Evolutionary conservation across 352 stramenopile species (phyloP).

Genomic region (Globisporangium polare): DNA sequence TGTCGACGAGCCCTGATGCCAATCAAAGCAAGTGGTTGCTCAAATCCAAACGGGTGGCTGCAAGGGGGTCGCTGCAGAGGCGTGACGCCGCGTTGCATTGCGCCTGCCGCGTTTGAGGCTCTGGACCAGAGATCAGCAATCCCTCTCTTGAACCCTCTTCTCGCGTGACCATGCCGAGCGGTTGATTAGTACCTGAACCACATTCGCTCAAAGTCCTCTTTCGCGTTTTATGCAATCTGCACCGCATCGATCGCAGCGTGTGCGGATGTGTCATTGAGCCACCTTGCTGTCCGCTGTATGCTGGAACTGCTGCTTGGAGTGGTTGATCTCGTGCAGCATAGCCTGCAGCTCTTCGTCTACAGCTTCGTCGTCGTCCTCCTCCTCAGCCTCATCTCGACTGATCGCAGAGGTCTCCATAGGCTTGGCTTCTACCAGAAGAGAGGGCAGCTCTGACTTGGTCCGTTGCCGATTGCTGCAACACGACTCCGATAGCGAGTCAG

Average conservation of each 20-base stretch:
- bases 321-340: conserved; percentile 28
- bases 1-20: conserved; percentile 1
- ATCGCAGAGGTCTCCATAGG: background rate
- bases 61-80: too few relatives aligned
- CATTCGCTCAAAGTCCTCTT: too few relatives aligned
- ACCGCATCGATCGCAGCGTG: too few relatives aligned
- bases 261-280: background rate
- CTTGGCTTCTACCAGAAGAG: background rate
- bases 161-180: background rate
- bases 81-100: too few relatives aligned
- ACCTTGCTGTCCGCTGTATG: background rate
- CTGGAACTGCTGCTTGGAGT: conserved; percentile 22
- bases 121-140: background rate
- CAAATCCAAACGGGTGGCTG: background rate
- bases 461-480: background rate
- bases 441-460: background rate
- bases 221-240: too few relatives aligned
- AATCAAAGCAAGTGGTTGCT: background rate
- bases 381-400: background rate
- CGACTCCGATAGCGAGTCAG: background rate
- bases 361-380: conserved; percentile 6
- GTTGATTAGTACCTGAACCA: too few relatives aligned
- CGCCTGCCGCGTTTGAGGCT: too few relatives aligned
- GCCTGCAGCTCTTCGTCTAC: conserved; percentile 23
- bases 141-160: background rate